Evolutionary conservation across 2,329 filamentous ascomycete genomes (phyloP).

Genomic region (Xylariaceae sp.): DNA sequence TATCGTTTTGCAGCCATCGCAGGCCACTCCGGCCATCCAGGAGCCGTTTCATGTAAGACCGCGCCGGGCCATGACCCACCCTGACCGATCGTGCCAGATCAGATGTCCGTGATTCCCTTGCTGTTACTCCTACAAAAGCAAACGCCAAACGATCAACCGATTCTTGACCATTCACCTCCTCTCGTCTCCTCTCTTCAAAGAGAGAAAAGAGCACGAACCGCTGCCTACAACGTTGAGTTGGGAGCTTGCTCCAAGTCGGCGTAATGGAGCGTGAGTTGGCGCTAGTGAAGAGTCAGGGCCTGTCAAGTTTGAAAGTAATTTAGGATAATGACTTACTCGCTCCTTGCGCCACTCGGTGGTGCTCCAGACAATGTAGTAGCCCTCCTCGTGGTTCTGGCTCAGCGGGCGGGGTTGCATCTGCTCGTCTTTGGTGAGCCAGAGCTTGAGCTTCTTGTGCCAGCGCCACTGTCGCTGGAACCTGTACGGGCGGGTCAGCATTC

Average conservation of each 20-base stretch:
- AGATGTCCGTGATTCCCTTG: conserved; percentile 16
- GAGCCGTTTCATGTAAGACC: conserved; percentile 1
- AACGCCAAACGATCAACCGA: conserved; percentile 13
- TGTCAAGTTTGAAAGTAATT: background rate
- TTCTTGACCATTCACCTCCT: no score
- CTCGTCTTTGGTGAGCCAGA: conserved; percentile 67
- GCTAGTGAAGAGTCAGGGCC: conserved; percentile 35
- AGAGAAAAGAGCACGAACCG: conserved; percentile 10
- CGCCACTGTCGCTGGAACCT: conserved; percentile 64
- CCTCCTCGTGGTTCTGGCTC: conserved; percentile 57
- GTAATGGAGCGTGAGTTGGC: conserved; percentile 59
- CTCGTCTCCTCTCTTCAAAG: background rate
- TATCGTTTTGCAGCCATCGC: background rate
- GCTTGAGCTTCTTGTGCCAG: conserved; percentile 63
- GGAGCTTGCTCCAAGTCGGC: conserved; percentile 53
- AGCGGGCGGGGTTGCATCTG: conserved; percentile 59
- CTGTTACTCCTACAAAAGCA: conserved; percentile 22
- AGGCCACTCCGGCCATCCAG: background rate
- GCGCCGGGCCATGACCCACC: conserved; percentile 8
- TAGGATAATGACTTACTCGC: conserved; percentile 44
- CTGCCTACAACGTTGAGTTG: conserved; percentile 15
- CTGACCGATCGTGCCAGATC: conserved; percentile 3
- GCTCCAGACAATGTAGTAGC: conserved; percentile 65
- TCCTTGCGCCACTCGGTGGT: conserved; percentile 59
- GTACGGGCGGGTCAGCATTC: background rate